phyloP scores from a whole-genome alignment of 768 basidiomycete species.

The Suillus tomentosus region DNA sequence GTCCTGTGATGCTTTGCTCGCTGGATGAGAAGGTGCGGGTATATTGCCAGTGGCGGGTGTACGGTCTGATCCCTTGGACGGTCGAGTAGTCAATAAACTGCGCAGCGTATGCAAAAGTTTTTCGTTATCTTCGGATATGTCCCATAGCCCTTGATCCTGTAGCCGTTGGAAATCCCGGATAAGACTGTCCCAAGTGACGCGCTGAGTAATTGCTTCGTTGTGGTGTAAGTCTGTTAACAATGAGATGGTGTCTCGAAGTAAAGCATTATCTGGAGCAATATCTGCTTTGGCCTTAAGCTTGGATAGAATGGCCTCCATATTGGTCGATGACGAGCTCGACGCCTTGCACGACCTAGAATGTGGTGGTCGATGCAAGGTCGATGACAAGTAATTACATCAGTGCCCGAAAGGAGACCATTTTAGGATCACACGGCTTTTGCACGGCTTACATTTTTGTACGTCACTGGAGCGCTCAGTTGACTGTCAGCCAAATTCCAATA shows the following conservation, averaged over 20 bases:
- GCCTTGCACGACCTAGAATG: not conserved
- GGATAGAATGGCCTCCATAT: conserved; percentile 32
- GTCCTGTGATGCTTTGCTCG: conserved; percentile 3
- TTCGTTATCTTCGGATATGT: conserved; percentile 27
- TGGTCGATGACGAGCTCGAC: not conserved
- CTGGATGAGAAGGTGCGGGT: not conserved
- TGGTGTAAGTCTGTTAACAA: conserved; percentile 24
- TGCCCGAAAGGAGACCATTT: not conserved
- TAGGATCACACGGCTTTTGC: not conserved
- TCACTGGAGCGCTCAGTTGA: not conserved
- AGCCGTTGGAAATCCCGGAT: conserved; percentile 24
- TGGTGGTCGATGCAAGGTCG: not conserved
- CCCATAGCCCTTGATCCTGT: conserved; percentile 29
- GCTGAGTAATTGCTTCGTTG: conserved; percentile 20
- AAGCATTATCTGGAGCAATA: conserved; percentile 14
- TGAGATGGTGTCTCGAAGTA: conserved; percentile 26
- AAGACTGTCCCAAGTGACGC: conserved; percentile 28
- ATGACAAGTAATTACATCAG: not conserved
- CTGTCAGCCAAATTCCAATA: not conserved
- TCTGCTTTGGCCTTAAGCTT: conserved; percentile 23
- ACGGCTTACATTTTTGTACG: not conserved
- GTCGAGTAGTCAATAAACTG: conserved; percentile 17
- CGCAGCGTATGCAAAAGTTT: conserved; percentile 30
- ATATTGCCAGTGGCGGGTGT: not conserved
- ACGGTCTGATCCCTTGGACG: not conserved